Evolutionary conservation across 2,329 filamentous ascomycete genomes (phyloP).

Genomic region (Sporothrix phasma): DNA sequence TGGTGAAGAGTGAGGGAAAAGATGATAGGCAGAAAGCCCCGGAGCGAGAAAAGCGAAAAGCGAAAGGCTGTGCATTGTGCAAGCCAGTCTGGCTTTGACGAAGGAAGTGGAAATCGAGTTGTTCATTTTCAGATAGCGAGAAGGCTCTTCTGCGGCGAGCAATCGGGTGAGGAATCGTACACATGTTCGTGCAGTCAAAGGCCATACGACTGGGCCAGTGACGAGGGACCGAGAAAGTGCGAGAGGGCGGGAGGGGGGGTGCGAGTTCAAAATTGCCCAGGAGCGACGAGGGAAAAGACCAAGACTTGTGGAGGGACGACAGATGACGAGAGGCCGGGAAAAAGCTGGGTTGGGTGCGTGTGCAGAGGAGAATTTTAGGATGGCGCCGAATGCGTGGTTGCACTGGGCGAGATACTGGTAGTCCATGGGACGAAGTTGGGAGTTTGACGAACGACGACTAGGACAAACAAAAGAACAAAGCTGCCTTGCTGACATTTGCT

Average conservation of each 20-base stretch:
- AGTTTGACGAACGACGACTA: conserved; percentile 3
- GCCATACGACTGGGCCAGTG: background rate
- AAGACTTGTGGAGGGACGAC: background rate
- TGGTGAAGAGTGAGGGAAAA: background rate
- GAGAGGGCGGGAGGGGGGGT: background rate
- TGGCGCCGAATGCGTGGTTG: background rate
- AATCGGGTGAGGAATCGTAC: background rate
- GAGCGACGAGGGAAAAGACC: background rate
- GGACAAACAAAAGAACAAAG: conserved; percentile 4
- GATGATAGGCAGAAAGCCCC: background rate
- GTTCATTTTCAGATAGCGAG: background rate
- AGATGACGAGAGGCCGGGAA: background rate
- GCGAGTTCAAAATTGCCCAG: background rate
- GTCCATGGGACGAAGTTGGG: conserved; percentile 4
- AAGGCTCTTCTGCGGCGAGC: background rate
- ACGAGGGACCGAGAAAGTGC: background rate
- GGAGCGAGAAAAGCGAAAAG: background rate
- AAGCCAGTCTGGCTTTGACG: background rate
- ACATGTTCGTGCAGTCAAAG: background rate
- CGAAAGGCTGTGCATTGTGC: background rate
- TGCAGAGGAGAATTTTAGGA: background rate
- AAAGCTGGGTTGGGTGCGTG: background rate
- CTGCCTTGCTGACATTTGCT: conserved; percentile 5
- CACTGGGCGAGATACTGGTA: background rate
- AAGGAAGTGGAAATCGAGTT: background rate